phyloP scores from a whole-genome alignment of 805 yeast genomes.

The Priceomyces medius region DNA sequence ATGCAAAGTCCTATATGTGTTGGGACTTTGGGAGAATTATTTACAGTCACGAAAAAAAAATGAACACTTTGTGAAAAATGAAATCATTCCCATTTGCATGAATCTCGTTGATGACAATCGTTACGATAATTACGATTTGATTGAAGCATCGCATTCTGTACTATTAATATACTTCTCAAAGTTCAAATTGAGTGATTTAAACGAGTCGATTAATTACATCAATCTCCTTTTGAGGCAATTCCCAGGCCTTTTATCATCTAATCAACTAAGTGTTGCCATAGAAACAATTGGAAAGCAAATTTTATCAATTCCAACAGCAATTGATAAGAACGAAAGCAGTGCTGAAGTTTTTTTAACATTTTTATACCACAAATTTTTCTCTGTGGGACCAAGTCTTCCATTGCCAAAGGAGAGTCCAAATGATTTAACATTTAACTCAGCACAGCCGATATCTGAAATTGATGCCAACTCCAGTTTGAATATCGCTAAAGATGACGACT shows the following conservation, averaged over 20 bases:
- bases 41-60: conserved; percentile 27
- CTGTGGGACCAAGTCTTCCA: conserved; percentile 29
- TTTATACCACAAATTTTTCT: conserved; percentile 41
- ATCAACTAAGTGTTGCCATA: conserved; percentile 57
- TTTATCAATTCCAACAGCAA: conserved; percentile 22
- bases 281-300: conserved; percentile 51
- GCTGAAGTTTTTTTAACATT: conserved; percentile 41
- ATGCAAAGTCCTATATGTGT: conserved; percentile 44
- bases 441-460: conserved; percentile 39
- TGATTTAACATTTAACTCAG: conserved; percentile 25
- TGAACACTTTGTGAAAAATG: conserved; percentile 18
- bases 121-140: conserved; percentile 25
- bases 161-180: conserved; percentile 36
- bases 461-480: conserved; percentile 36
- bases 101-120: conserved; percentile 28
- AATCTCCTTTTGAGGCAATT: conserved; percentile 52
- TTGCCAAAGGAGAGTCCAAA: conserved; percentile 6
- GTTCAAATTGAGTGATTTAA: conserved; percentile 16
- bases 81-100: conserved; percentile 31
- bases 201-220: conserved; percentile 38
- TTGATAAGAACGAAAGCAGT: conserved; percentile 10
- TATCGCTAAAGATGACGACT: conserved; percentile 21
- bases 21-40: conserved; percentile 49
- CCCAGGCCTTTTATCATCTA: conserved; percentile 52
- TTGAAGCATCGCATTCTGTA: conserved; percentile 69